Conservation (phyloP, 768 basidiomycete species). For the Hemileccinum rubropunctum region DNA sequence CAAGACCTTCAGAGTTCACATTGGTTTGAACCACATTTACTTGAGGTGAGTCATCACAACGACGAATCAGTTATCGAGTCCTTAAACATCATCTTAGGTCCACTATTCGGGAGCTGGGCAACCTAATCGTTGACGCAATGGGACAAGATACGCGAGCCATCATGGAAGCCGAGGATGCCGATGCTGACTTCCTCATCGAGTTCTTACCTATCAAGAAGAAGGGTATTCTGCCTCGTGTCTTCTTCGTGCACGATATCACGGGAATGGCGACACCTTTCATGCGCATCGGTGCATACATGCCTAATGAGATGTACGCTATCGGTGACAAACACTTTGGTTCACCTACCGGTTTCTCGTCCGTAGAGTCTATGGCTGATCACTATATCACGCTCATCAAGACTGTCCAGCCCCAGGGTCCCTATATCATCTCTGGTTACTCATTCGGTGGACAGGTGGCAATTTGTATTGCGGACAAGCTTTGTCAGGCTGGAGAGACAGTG, state of each 20-base stretch:
- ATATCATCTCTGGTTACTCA: slow-evolving; percentile 26
- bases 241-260: slow-evolving; percentile 32
- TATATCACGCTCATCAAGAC: slow-evolving; percentile 29
- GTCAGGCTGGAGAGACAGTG: slow-evolving; percentile 22
- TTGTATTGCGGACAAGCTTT: slow-evolving; percentile 25
- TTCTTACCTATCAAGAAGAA: slow-evolving; percentile 33
- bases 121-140: slow-evolving; percentile 27
- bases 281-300: slow-evolving; percentile 32
- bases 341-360: slow-evolving; percentile 25
- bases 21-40: slow-evolving; percentile 30
- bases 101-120: slow-evolving; percentile 25
- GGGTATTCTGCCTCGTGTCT: slow-evolving; percentile 25
- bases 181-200: slow-evolving; percentile 29
- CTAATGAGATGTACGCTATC: slow-evolving; percentile 33
- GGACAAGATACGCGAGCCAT: slow-evolving; percentile 29
- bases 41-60: slow-evolving; percentile 19
- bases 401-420: slow-evolving; percentile 27
- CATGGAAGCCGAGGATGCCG: slow-evolving; percentile 30
- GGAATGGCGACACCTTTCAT: slow-evolving; percentile 33
- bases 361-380: slow-evolving; percentile 32
- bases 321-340: slow-evolving; percentile 32
- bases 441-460: slow-evolving; percentile 31
- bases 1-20: slow-evolving; percentile 28
- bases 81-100: slow-evolving; percentile 11
- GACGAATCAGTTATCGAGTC: not conserved